These are phyloP conservation scores for Diplogelasinospora grovesii DNA, from an alignment of 495 filamentous ascomycete genomes.

Conservation along the genomic window DNA sequence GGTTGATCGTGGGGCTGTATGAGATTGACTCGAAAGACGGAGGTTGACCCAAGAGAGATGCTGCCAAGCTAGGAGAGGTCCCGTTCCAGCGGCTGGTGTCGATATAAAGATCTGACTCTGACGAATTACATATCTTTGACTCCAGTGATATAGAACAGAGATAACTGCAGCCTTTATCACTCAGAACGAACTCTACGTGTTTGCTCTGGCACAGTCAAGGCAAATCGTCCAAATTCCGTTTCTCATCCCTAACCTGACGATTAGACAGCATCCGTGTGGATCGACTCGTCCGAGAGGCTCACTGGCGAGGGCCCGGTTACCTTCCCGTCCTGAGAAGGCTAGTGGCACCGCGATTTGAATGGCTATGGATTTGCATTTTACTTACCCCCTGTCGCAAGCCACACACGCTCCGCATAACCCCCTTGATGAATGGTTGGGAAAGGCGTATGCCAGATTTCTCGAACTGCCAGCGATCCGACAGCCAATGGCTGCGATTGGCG, in stretches of 20 bases:
- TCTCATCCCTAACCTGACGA: not conserved
- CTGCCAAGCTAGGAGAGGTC: slow-evolving; percentile 21
- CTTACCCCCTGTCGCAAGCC: slow-evolving; percentile 1
- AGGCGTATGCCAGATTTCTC: slow-evolving; percentile 7
- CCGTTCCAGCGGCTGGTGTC: slow-evolving; percentile 1
- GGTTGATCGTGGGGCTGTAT: slow-evolving; percentile 10
- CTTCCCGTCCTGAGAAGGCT: slow-evolving; percentile 11
- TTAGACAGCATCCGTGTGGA: not conserved
- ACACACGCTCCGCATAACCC: slow-evolving; percentile 19
- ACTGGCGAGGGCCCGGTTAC: slow-evolving; percentile 4
- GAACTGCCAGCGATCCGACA: slow-evolving; percentile 16
- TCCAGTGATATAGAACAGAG: too few species aligned
- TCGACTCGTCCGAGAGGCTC: not conserved
- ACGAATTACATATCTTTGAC: not conserved
- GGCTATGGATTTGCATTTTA: slow-evolving; percentile 20
- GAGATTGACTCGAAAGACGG: slow-evolving; percentile 20
- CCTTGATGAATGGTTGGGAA: slow-evolving; percentile 25
- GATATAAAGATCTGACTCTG: too few species aligned
- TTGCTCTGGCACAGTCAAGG: too few species aligned
- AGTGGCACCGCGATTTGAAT: slow-evolving; percentile 18
- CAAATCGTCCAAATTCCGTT: slow-evolving; percentile 1
- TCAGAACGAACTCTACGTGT: too few species aligned
- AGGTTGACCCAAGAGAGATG: slow-evolving; percentile 12
- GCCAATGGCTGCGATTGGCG: slow-evolving; percentile 25
- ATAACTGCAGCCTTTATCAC: too few species aligned